phyloP scores from a whole-genome alignment of 345 rosid species.

The Salix koriyanagi region DNA sequence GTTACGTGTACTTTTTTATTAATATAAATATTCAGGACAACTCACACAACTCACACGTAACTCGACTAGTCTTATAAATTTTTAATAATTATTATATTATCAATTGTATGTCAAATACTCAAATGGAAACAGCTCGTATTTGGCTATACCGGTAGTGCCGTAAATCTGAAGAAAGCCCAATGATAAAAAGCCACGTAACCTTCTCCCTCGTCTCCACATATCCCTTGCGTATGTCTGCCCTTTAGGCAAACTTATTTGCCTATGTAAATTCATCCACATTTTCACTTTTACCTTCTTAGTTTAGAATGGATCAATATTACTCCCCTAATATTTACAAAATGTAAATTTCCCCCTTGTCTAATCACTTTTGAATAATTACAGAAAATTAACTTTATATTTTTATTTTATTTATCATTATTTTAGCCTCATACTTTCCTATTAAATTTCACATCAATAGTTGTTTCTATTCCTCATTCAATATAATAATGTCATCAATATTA shows the following conservation, averaged over 20 bases:
- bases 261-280: neutral
- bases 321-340: neutral
- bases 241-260: neutral
- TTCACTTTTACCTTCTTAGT: neutral
- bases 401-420: neutral
- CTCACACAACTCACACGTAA: too few relatives aligned
- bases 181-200: neutral
- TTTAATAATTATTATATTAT: too few relatives aligned
- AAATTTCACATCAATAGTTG: neutral
- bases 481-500: too few relatives aligned
- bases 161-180: neutral
- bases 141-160: neutral
- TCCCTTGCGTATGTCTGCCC: constrained; percentile 4
- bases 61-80: too few relatives aligned
- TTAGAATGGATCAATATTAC: too few relatives aligned
- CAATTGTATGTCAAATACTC: too few relatives aligned
- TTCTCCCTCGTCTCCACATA: neutral
- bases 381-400: too few relatives aligned
- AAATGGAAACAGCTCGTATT: too few relatives aligned
- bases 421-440: neutral
- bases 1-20: too few relatives aligned
- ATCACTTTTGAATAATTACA: neutral
- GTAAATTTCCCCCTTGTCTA: neutral
- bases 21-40: too few relatives aligned
- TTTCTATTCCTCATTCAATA: too few relatives aligned